phyloP scores from a whole-genome alignment of 108 stramenopile genomes.

The Nannochloropsis granulata region DNA sequence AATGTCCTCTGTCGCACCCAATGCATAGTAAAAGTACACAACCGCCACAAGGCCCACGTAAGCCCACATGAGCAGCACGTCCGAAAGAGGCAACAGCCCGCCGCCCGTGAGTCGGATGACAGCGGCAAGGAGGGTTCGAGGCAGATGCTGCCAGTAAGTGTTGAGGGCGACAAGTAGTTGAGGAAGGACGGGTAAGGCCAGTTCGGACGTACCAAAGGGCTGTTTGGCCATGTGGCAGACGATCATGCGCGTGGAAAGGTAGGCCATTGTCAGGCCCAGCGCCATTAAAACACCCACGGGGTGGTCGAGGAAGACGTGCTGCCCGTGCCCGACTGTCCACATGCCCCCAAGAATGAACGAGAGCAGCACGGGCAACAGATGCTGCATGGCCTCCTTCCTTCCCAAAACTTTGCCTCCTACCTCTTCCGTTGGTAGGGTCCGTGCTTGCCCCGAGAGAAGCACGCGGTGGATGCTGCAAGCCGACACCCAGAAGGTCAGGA shows the following conservation, averaged over 20 bases:
- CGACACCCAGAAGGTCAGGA: not conserved
- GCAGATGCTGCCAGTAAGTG: not conserved
- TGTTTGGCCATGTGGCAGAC: slow-evolving; percentile 19
- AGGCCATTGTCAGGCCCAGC: not conserved
- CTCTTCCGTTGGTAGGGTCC: not conserved
- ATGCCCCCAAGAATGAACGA: not conserved
- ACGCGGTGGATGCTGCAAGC: not conserved
- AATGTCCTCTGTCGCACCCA: not conserved
- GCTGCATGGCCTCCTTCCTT: not conserved
- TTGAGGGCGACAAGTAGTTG: not conserved
- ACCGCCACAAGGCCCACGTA: not conserved
- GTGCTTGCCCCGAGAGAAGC: not conserved
- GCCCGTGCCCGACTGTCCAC: slow-evolving; percentile 3
- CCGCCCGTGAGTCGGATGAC: not conserved
- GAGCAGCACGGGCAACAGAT: slow-evolving; percentile 4
- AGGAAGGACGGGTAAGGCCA: not conserved
- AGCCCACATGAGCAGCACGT: not conserved
- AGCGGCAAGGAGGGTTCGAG: not conserved
- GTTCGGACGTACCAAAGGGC: not conserved
- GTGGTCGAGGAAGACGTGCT: slow-evolving; percentile 4
- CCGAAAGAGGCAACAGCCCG: not conserved
- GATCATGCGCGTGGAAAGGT: slow-evolving; percentile 14
- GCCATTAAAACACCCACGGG: not conserved
- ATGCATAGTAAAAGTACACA: not conserved
- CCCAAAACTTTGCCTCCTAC: not conserved